Evolutionary conservation across 495 filamentous ascomycete species (phyloP), one percentile per base, ranked within the genome.

Genomic region (Apodospora peruviana): DNA sequence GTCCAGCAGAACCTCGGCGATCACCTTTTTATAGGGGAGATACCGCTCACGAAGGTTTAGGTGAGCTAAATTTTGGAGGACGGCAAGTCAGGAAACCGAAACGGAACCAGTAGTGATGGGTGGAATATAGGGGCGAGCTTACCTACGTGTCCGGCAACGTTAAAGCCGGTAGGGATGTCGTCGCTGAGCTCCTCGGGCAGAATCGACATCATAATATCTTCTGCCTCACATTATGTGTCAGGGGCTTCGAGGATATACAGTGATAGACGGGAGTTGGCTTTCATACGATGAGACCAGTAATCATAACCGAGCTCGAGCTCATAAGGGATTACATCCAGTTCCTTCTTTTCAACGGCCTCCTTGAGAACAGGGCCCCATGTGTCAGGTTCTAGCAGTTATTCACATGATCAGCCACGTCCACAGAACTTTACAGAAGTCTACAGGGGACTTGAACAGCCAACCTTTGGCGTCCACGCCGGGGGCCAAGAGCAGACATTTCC

Each of bases 111-210:
- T 10, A 24, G 4, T 22, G 22, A 19, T 20, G 7, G 14, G 2
- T 5, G 18, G 11, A 36, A 21, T 23, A 35, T 18, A 11, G 10
- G 18, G 18, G 10, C 17, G 12, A n/a, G 51, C 79, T 44, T 74
- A 86, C 85, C 84, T 39, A 99, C 81, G 56, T 99, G 94, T 36
- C 93, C 93, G 32, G 88, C 87, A 45, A 82, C 79, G 37, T 84
- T 86, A 73, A 91, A 97, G 20, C 90, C 89, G 27, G 78, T 74
- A n/a, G 93, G 94, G 8, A 93, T 73, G 27, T 95, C 90, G 19
- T 80, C 78, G 60, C 85, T 72, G 21, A 67, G 55, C 38, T 72
- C 67, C 16, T 73, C 68, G 0, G 91, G 90, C 0, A 96, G 72
- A 41, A 96, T 80, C 4, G 89, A 75, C 16, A 59, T 65, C 61